Conservation (phyloP, 257 asterid genomes). For the Prunella vulgaris region DNA sequence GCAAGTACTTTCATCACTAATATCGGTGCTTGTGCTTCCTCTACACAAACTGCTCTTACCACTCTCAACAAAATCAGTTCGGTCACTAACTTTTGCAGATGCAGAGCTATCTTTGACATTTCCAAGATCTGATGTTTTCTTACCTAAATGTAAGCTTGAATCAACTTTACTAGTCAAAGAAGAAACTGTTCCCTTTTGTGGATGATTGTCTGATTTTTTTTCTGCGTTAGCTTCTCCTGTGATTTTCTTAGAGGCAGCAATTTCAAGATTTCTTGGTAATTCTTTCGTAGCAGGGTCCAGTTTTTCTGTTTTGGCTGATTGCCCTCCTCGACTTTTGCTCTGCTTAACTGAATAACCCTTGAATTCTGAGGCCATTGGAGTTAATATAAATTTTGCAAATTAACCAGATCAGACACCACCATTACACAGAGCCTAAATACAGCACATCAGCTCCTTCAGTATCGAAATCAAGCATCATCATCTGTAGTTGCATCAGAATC, state of each 20-base stretch:
- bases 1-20: slow-evolving; percentile 70
- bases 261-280: slow-evolving; percentile 23
- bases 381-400: slow-evolving; percentile 12
- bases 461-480: slow-evolving; percentile 24
- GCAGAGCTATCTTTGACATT: slow-evolving; percentile 38
- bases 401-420: slow-evolving; percentile 16
- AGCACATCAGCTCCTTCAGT: slow-evolving; percentile 8
- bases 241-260: slow-evolving; percentile 28
- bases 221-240: slow-evolving; percentile 24
- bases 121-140: slow-evolving; percentile 27
- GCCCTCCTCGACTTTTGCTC: slow-evolving; percentile 35
- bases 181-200: slow-evolving; percentile 30
- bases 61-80: slow-evolving; percentile 59
- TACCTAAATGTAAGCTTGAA: slow-evolving; percentile 48
- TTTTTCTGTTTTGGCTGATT: slow-evolving; percentile 32
- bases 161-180: slow-evolving; percentile 41
- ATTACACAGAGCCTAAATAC: slow-evolving; percentile 15
- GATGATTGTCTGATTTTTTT: slow-evolving; percentile 17
- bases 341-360: slow-evolving; percentile 39
- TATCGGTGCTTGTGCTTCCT: slow-evolving; percentile 77
- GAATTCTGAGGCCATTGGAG: slow-evolving; percentile 51
- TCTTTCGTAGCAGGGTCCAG: slow-evolving; percentile 27
- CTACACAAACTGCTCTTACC: slow-evolving; percentile 85
- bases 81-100: slow-evolving; percentile 51
- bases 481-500: slow-evolving; percentile 43